Evolutionary conservation across 179 eudicot species (phyloP), one percentile per base, ranked within the genome.

Genomic region (Heliamphora pulchella): DNA sequence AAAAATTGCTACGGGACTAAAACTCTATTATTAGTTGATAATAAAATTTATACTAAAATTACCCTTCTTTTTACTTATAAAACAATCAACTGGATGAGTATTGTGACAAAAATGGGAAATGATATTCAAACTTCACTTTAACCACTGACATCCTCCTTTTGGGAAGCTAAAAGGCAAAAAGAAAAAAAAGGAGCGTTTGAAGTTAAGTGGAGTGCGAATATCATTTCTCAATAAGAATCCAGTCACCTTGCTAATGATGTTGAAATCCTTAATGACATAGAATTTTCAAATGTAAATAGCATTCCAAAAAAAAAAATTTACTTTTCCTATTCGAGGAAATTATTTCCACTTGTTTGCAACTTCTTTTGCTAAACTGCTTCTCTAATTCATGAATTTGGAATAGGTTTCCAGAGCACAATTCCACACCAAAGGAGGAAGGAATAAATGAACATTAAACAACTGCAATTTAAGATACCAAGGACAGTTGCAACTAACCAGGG

Each of bases 401-500:
- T 5, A 47, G 4, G n/a, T 9, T 13, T 0, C 47, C 2, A 3
- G 11, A 31, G 5, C 2, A 44, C 61, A 72, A 72, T 9, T 48
- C n/a, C 58, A 71, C 22, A 47, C 50, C 17, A 20, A 54, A 55
- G 6, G 9, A 2, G 20, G 43, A 78, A 18, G 65, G 39, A 76
- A 54, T 68, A 54, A n/a, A 58, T 41, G 18, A 39, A 61, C 14
- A 20, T 5, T 58, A 7, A 8, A 77, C 43, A 65, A 69, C 65
- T 50, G 61, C 31, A 31, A 31, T 31, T 31, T 7, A 67, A 57
- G 17, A 70, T 77, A 72, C 55, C 15, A 64, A 64, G 1, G 4
- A 47, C 53, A 47, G 20, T 43, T 67, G 73, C 17, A 68, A 72
- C 85, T 85, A 80, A 96, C 99, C 99, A 83, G 99, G 99, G 88